These are phyloP conservation scores for Colletotrichum sp. DNA, from an alignment of 2,329 filamentous ascomycete species.

Conservation along the genomic window DNA sequence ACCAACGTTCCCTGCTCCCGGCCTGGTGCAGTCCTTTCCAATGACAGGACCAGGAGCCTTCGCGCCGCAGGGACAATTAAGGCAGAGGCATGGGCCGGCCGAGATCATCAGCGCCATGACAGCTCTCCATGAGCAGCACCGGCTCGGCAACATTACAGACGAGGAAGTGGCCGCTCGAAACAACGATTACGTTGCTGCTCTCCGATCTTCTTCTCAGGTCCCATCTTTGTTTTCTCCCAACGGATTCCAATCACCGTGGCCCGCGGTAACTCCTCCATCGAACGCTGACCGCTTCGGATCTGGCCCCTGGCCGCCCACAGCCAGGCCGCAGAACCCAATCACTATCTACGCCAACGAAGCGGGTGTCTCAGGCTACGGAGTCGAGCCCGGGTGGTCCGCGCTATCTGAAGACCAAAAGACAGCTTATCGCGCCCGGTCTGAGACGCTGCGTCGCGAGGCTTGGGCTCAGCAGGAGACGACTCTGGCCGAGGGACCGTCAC, in stretches of 20 bases:
- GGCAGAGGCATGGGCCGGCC: neutral
- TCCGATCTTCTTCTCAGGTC: neutral
- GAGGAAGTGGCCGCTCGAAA: neutral
- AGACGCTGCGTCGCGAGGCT: neutral
- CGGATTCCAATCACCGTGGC: neutral
- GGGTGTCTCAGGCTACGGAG: neutral
- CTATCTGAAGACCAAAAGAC: neutral
- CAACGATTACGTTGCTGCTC: neutral
- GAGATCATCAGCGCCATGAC: neutral
- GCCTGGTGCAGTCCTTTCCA: neutral
- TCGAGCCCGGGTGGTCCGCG: neutral
- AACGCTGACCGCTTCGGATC: neutral
- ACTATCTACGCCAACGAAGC: neutral
- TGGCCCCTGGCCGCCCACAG: neutral
- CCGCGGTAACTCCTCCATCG: neutral
- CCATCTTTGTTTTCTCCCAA: neutral
- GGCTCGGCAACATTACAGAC: neutral
- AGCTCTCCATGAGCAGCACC: neutral
- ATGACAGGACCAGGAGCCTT: neutral
- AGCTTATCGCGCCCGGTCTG: neutral
- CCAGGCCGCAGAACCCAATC: neutral
- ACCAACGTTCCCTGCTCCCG: neutral
- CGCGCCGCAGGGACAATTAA: neutral
- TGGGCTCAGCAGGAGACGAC: neutral
- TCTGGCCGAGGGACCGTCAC: neutral